A percentile compares a stretch with the other conserved stretches of the same genome.
Conservation (phyloP, 2,329 filamentous ascomycete species). For the Ilyonectria destructans region DNA sequence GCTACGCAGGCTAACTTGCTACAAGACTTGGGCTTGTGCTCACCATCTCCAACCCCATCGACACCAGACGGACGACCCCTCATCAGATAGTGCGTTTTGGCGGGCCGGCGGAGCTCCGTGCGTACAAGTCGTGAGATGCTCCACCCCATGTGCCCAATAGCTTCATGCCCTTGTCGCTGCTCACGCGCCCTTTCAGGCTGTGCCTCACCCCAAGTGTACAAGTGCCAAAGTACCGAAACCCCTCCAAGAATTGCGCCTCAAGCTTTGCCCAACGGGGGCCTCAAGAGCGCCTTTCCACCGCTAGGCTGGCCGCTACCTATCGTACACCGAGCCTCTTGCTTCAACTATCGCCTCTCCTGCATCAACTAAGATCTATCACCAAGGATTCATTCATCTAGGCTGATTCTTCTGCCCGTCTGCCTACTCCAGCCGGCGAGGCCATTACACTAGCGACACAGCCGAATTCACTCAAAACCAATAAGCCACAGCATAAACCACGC, state of each 20-base stretch:
- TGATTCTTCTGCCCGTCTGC: constrained; percentile 10
- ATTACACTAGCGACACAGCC: neutral
- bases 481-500: neutral
- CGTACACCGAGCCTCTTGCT: neutral
- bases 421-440: neutral
- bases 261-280: constrained; percentile 6
- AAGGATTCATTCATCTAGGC: neutral
- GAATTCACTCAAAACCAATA: neutral
- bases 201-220: constrained; percentile 18
- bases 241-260: constrained; percentile 18
- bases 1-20: neutral
- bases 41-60: neutral
- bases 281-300: constrained; percentile 11
- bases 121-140: constrained; percentile 1
- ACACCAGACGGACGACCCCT: neutral
- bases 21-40: neutral
- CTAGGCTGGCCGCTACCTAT: neutral
- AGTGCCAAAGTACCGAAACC: constrained; percentile 13
- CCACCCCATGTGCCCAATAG: constrained; percentile 36
- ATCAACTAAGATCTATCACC: neutral
- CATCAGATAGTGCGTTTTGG: neutral
- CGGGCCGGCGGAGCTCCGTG: constrained; percentile 19
- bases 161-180: constrained; percentile 29
- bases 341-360: neutral
- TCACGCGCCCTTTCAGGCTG: constrained; percentile 35